phyloP scores from a whole-genome alignment of 2,329 filamentous ascomycete species.

The Penicillium sp. region DNA sequence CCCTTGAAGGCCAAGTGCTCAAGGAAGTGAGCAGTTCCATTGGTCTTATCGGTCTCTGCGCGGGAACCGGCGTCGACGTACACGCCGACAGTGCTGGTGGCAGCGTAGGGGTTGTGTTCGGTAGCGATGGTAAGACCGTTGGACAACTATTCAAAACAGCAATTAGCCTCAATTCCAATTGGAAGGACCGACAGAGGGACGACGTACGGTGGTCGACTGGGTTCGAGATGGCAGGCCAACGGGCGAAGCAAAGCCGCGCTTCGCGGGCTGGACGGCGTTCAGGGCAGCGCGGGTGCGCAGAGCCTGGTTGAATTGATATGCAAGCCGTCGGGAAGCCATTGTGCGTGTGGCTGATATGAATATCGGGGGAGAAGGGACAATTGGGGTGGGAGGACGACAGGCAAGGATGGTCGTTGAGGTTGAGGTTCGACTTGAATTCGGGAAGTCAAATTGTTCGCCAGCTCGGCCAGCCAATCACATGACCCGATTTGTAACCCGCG shows the following conservation, averaged over 20 bases:
- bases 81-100: slow-evolving; percentile 96
- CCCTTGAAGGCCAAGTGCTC: slow-evolving; percentile 99
- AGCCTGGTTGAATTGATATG: slow-evolving; percentile 87
- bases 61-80: slow-evolving; percentile 99
- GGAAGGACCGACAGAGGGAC: background rate
- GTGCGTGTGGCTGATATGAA: slow-evolving; percentile 30
- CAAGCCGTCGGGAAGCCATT: slow-evolving; percentile 97
- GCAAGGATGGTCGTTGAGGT: slow-evolving; percentile 24
- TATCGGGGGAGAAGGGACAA: slow-evolving; percentile 37
- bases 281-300: slow-evolving; percentile 83
- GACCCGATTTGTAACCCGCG: slow-evolving; percentile 37
- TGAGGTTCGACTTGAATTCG: slow-evolving; percentile 40
- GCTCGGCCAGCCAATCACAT: slow-evolving; percentile 42
- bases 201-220: slow-evolving; percentile 82
- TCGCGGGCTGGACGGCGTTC: slow-evolving; percentile 70
- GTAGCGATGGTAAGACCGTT: slow-evolving; percentile 73
- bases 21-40: slow-evolving; percentile 98
- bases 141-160: slow-evolving; percentile 19
- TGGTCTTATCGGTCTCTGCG: slow-evolving; percentile 96
- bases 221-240: slow-evolving; percentile 71
- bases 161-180: background rate
- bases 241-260: slow-evolving; percentile 86
- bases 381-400: slow-evolving; percentile 47
- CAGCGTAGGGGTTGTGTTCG: slow-evolving; percentile 95
- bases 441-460: slow-evolving; percentile 45